These are phyloP conservation scores for Actinomucor elegans DNA, from an alignment of 371 early-diverging fungal genomes.

Conservation along the genomic window DNA sequence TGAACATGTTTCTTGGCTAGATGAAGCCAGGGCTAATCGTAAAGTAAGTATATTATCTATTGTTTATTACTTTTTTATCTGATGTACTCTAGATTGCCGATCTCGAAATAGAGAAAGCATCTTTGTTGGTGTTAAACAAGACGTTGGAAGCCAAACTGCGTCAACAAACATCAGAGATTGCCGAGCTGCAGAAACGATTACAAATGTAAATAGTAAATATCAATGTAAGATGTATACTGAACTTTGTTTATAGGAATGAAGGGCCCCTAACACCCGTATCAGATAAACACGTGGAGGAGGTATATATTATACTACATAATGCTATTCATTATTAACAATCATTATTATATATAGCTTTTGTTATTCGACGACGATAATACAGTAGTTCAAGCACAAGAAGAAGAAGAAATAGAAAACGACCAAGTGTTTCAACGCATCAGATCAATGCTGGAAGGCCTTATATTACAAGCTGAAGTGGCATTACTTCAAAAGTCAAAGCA, in stretches of 20 bases:
- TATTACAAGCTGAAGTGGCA: conserved; percentile 28
- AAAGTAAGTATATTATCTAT: conserved; percentile 6
- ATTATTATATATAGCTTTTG: background rate
- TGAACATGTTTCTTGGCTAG: conserved; percentile 28
- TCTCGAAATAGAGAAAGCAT: conserved; percentile 51
- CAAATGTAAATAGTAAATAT: conserved; percentile 29
- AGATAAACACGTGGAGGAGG: conserved; percentile 20
- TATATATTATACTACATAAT: background rate
- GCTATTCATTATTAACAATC: too few relatives aligned
- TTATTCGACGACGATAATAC: conserved; percentile 4
- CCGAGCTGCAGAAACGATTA: conserved; percentile 44
- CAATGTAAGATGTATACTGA: conserved; percentile 3
- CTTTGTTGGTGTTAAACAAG: conserved; percentile 42
- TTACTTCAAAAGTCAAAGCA: conserved; percentile 25
- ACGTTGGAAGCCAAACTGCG: conserved; percentile 44
- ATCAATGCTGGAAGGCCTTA: conserved; percentile 23
- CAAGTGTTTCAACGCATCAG: conserved; percentile 26
- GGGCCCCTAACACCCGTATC: conserved; percentile 29
- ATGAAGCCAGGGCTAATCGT: conserved; percentile 36
- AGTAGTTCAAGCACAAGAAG: conserved; percentile 2
- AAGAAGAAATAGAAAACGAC: conserved; percentile 24
- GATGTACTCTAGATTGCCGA: conserved; percentile 42
- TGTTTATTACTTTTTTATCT: background rate
- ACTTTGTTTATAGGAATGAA: conserved; percentile 16
- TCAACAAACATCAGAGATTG: conserved; percentile 42